Percentiles rank a stretch among this genome's conserved stretches.
These are phyloP conservation scores for Cryptomeria japonica DNA, from an alignment of 75 land plant species.

Conservation along the genomic window DNA sequence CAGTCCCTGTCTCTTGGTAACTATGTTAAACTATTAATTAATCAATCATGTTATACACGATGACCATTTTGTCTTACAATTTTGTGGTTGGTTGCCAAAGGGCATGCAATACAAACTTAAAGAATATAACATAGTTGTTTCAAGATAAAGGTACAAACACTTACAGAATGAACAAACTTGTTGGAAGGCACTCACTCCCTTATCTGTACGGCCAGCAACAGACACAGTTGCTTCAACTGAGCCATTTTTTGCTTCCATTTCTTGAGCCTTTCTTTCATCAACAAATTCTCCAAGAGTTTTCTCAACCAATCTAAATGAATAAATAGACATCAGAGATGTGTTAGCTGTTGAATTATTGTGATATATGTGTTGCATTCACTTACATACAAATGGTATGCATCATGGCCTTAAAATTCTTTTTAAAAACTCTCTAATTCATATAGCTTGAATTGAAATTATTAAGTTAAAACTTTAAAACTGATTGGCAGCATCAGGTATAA, in stretches of 20 bases:
- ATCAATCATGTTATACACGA: not conserved
- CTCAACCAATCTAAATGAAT: constrained; percentile 53
- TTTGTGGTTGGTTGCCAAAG: not conserved
- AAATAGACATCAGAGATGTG: not conserved
- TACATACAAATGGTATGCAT: not conserved
- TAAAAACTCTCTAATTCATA: not conserved
- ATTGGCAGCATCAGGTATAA: not conserved
- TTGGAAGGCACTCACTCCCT: constrained; percentile 73
- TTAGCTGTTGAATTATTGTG: not conserved
- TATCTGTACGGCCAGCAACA: constrained; percentile 92
- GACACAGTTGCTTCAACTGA: constrained; percentile 53
- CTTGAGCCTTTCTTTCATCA: constrained; percentile 58
- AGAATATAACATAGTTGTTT: constrained; percentile 82
- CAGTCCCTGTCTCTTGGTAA: too few species aligned
- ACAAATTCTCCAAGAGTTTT: constrained; percentile 65
- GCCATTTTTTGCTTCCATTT: constrained; percentile 39
- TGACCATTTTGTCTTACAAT: not conserved
- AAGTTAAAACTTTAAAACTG: not conserved
- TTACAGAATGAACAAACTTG: constrained; percentile 93
- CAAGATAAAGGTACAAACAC: constrained; percentile 12
- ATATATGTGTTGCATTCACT: not conserved
- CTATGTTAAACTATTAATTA: not conserved
- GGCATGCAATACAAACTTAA: constrained; percentile 30
- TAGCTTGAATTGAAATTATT: not conserved
- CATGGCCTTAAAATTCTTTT: not conserved